phyloP scores from a whole-genome alignment of 148 eudicot species.

The Limonium bicolor region DNA sequence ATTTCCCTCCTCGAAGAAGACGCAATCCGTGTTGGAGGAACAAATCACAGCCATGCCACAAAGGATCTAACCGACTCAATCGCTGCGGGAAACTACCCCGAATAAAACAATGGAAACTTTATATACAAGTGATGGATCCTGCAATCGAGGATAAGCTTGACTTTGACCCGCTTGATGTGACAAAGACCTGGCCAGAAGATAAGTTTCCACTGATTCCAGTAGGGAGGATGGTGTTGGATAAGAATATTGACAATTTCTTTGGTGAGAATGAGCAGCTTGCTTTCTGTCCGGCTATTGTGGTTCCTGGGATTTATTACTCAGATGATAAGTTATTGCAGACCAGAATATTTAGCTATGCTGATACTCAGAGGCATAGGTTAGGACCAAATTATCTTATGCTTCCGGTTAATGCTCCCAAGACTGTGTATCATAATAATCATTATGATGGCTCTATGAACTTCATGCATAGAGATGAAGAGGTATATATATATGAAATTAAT shows the following conservation, averaged over 20 bases:
- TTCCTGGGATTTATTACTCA: constrained; percentile 81
- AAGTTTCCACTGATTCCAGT: constrained; percentile 82
- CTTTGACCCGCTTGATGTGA: constrained; percentile 90
- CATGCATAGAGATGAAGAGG: constrained; percentile 99
- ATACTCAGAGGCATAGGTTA: constrained; percentile 93
- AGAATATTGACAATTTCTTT: constrained; percentile 91
- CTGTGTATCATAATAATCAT: constrained; percentile 89
- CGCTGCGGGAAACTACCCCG: constrained; percentile 95
- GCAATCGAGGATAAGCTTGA: constrained; percentile 77
- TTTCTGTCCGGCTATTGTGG: constrained; percentile 69
- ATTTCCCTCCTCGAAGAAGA: constrained; percentile 71
- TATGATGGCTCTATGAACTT: constrained; percentile 91
- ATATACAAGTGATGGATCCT: constrained; percentile 75
- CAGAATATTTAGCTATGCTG: constrained; percentile 76
- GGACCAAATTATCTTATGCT: constrained; percentile 91
- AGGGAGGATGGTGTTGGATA: constrained; percentile 86
- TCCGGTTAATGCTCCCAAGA: constrained; percentile 92
- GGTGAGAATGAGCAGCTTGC: constrained; percentile 91
- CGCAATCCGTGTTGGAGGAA: constrained; percentile 69
- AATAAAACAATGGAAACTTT: constrained; percentile 93
- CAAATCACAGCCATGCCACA: constrained; percentile 95
- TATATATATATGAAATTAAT: too few relatives aligned
- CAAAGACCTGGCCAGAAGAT: constrained; percentile 94
- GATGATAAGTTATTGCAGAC: constrained; percentile 88
- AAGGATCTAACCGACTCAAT: constrained; percentile 84